Conservation (phyloP, 1,284 basidiomycete genomes). For the Apiotrichum sp. region DNA sequence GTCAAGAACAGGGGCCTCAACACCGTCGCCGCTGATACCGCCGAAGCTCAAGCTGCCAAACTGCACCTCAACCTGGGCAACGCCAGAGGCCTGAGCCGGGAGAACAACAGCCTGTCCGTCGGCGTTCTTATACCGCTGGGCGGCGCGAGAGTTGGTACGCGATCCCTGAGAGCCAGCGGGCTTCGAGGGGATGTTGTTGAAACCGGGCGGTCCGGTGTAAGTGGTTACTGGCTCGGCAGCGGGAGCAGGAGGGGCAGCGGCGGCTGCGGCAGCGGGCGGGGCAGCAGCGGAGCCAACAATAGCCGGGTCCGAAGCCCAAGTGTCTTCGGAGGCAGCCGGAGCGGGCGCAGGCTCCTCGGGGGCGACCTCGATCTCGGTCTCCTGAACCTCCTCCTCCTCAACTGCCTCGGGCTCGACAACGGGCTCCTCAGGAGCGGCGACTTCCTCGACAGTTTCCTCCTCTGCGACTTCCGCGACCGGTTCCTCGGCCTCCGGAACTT, state of each 20-base stretch:
- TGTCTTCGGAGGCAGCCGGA: conserved; percentile 7
- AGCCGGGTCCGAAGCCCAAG: conserved; percentile 36
- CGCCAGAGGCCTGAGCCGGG: conserved; percentile 28
- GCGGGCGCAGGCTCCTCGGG: conserved; percentile 17
- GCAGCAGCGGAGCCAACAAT: conserved; percentile 33
- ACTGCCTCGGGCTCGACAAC: conserved; percentile 23
- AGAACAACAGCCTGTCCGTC: conserved; percentile 48
- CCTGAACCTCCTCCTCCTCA: conserved; percentile 7
- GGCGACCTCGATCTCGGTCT: conserved; percentile 16
- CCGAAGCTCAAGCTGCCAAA: conserved; percentile 49
- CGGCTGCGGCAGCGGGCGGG: conserved; percentile 8
- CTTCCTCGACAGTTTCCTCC: conserved; percentile 12
- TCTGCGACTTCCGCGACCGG: conserved; percentile 12
- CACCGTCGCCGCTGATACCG: conserved; percentile 42
- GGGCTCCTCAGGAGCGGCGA: conserved; percentile 18
- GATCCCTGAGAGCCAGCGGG: conserved; percentile 23
- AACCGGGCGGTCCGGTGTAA: conserved; percentile 47
- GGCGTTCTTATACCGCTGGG: conserved; percentile 43
- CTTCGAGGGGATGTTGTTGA: conserved; percentile 40
- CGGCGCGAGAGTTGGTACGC: conserved; percentile 43
- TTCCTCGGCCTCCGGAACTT: conserved; percentile 37
- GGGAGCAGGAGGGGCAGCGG: conserved; percentile 10
- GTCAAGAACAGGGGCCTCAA: conserved; percentile 32
- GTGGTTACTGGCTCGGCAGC: conserved; percentile 39
- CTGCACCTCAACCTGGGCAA: conserved; percentile 45